Conservation (phyloP, 1,284 basidiomycete species). For the Lentinus polychrous region DNA sequence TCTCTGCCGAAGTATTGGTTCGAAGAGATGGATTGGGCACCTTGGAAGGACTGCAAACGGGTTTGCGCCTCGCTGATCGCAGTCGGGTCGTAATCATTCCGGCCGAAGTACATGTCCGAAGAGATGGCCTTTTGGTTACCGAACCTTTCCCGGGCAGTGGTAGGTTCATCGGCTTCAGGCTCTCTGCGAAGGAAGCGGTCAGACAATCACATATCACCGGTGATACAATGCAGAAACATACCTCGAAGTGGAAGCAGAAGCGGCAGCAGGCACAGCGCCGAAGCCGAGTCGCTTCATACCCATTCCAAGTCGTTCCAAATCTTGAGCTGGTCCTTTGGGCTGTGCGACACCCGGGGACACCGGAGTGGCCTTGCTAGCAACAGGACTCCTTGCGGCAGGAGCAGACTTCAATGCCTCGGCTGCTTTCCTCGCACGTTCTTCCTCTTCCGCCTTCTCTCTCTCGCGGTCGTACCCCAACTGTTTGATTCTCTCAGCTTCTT, state of each 20-base stretch:
- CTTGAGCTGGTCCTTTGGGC: constrained; percentile 35
- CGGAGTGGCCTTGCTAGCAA: constrained; percentile 22
- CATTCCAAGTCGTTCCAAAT: constrained; percentile 65
- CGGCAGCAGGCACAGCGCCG: constrained; percentile 65
- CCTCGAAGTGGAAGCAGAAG: constrained; percentile 42
- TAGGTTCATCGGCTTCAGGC: constrained; percentile 52
- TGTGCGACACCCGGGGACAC: constrained; percentile 17
- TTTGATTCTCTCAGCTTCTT: constrained; percentile 86
- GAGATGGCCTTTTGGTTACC: constrained; percentile 92
- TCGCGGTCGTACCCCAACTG: constrained; percentile 85
- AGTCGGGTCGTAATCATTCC: constrained; percentile 80
- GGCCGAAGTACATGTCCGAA: constrained; percentile 96
- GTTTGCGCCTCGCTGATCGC: constrained; percentile 73
- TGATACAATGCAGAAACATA: constrained; percentile 26
- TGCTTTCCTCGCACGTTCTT: constrained; percentile 54
- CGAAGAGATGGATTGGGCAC: constrained; percentile 91
- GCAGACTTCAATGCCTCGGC: constrained; percentile 40
- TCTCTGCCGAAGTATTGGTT: constrained; percentile 93
- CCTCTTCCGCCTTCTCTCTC: constrained; percentile 64
- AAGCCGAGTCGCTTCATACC: constrained; percentile 86
- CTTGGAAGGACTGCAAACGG: constrained; percentile 82
- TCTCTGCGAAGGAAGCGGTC: constrained; percentile 5
- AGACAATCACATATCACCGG: background rate
- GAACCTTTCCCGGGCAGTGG: constrained; percentile 86
- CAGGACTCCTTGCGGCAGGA: constrained; percentile 22